Conservation (phyloP, 129 eudicot species). For the Rutidosis leptorrhynchoides region DNA sequence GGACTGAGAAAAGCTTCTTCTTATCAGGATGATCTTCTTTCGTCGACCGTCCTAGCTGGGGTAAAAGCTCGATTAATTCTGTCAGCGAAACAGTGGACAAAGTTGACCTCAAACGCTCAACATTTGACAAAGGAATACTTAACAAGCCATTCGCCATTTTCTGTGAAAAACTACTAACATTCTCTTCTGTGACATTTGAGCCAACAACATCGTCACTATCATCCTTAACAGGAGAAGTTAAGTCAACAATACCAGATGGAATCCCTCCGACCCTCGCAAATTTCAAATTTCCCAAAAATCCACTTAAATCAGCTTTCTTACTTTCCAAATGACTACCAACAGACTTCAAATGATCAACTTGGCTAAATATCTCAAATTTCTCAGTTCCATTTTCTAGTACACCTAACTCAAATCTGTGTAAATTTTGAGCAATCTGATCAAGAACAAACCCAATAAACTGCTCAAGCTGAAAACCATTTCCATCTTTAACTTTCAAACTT, state of each 20-base stretch:
- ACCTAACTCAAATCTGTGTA: conserved; percentile 57
- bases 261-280: conserved; percentile 88
- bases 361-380: conserved; percentile 30
- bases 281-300: conserved; percentile 57
- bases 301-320: conserved; percentile 56
- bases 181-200: conserved; percentile 46
- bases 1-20: conserved; percentile 77
- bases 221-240: conserved; percentile 47
- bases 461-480: conserved; percentile 43
- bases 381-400: conserved; percentile 35
- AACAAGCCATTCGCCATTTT: conserved; percentile 71
- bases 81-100: conserved; percentile 73
- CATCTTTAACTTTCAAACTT: conserved; percentile 38
- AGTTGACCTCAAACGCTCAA: conserved; percentile 75
- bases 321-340: conserved; percentile 53
- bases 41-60: conserved; percentile 66
- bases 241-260: conserved; percentile 60
- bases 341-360: conserved; percentile 59
- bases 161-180: conserved; percentile 47
- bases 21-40: conserved; percentile 93
- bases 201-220: conserved; percentile 42
- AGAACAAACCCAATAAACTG: conserved; percentile 46
- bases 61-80: conserved; percentile 79
- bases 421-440: conserved; percentile 56
- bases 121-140: conserved; percentile 91